Evolutionary conservation across 495 filamentous ascomycete species (phyloP).

Genomic region (Daldinia concentrica): DNA sequence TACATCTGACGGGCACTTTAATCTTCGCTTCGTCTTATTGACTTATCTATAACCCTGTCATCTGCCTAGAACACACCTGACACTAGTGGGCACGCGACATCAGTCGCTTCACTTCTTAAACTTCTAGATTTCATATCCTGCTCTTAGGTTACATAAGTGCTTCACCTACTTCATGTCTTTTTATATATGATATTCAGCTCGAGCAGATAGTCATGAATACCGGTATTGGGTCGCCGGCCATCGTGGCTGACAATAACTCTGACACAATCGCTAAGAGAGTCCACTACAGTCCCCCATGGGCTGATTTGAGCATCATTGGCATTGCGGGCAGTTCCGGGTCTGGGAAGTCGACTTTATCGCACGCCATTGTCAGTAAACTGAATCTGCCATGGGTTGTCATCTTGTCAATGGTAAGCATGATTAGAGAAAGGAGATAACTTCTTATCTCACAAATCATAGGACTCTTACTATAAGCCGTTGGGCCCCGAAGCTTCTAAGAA

Average conservation of each 20-base stretch:
- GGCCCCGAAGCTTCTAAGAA: constrained; percentile 73
- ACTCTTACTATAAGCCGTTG: constrained; percentile 94
- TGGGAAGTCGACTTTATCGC: constrained; percentile 94
- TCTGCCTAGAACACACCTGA: constrained; percentile 14
- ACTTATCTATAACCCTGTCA: constrained; percentile 15
- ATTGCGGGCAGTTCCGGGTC: constrained; percentile 96
- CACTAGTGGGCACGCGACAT: constrained; percentile 36
- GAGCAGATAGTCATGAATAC: constrained; percentile 39
- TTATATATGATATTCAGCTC: constrained; percentile 20
- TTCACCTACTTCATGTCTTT: constrained; percentile 7
- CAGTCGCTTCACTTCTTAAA: constrained; percentile 8
- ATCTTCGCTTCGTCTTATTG: constrained; percentile 3
- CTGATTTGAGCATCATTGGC: constrained; percentile 91
- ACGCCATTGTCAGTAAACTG: constrained; percentile 87
- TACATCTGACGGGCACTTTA: not conserved
- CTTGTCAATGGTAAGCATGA: constrained; percentile 80
- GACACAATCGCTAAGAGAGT: constrained; percentile 58
- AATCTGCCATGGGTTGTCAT: constrained; percentile 98
- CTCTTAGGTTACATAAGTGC: not conserved
- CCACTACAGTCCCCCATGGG: constrained; percentile 94
- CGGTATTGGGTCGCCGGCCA: constrained; percentile 36
- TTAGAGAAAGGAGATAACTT: constrained; percentile 19
- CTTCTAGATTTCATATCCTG: not conserved
- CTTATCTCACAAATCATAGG: constrained; percentile 60
- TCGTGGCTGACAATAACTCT: constrained; percentile 41